These are phyloP conservation scores for Ganoderma meredithae DNA, from an alignment of 1,284 basidiomycete species.

Conservation along the genomic window DNA sequence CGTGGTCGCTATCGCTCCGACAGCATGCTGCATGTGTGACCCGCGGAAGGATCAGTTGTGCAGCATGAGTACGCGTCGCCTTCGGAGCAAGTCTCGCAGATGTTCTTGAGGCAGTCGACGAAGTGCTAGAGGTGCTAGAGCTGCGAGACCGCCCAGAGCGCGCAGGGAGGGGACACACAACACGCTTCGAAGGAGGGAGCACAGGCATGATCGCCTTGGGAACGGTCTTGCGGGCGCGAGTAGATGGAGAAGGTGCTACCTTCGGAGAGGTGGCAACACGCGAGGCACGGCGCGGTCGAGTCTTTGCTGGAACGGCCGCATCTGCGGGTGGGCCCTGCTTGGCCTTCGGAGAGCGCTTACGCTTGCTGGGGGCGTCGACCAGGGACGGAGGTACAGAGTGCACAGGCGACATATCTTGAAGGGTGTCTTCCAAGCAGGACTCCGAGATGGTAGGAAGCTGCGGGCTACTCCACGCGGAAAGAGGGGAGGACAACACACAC, in stretches of 20 bases:
- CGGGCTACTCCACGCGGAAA: slow-evolving; percentile 4
- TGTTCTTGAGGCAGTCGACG: not conserved
- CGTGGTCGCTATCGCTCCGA: slow-evolving; percentile 11
- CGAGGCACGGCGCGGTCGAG: not conserved
- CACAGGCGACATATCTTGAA: not conserved
- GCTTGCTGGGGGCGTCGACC: slow-evolving; percentile 10
- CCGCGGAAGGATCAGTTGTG: slow-evolving; percentile 8
- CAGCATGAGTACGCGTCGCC: not conserved
- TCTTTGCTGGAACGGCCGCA: slow-evolving; percentile 1
- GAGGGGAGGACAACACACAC: slow-evolving; percentile 16
- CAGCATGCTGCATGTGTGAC: slow-evolving; percentile 10
- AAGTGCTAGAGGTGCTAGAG: slow-evolving; percentile 3
- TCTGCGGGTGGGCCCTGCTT: not conserved
- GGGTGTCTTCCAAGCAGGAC: slow-evolving; percentile 1
- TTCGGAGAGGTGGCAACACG: slow-evolving; percentile 2
- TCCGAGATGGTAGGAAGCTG: slow-evolving; percentile 9
- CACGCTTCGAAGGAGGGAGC: slow-evolving; percentile 7
- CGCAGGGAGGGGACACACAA: slow-evolving; percentile 14
- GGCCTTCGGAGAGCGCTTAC: slow-evolving; percentile 12
- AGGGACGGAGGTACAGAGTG: not conserved
- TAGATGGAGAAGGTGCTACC: not conserved
- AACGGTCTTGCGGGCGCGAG: not conserved
- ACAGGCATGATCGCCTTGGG: slow-evolving; percentile 3
- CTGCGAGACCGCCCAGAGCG: slow-evolving; percentile 8
- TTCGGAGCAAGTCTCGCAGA: not conserved